A percentile compares a stretch with the other conserved stretches of the same genome.
Evolutionary conservation across 768 basidiomycete species (phyloP).

Genomic region (Boletus huronensis): DNA sequence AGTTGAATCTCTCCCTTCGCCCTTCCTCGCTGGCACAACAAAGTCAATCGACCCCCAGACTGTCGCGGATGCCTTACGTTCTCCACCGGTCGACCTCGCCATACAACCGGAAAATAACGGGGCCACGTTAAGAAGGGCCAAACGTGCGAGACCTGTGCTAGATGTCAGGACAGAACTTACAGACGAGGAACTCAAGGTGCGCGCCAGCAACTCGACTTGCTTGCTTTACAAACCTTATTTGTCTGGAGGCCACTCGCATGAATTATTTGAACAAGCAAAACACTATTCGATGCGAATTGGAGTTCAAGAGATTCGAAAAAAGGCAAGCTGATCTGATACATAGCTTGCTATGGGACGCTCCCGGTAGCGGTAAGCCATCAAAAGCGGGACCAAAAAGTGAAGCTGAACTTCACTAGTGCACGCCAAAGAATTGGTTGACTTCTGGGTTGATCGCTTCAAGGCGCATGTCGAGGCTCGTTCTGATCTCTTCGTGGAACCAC

Average conservation of each 20-base stretch:
- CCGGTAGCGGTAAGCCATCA: constrained; percentile 52
- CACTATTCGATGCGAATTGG: constrained; percentile 46
- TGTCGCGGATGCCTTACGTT: background rate
- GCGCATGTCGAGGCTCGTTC: constrained; percentile 64
- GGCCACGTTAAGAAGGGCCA: constrained; percentile 39
- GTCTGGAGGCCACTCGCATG: constrained; percentile 52
- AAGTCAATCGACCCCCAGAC: constrained; percentile 7
- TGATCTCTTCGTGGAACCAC: constrained; percentile 16
- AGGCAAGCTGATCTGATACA: constrained; percentile 51
- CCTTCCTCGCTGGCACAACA: background rate
- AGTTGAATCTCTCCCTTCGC: constrained; percentile 6
- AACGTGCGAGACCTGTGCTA: constrained; percentile 51
- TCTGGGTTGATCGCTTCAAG: constrained; percentile 73
- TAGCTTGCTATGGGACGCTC: constrained; percentile 64
- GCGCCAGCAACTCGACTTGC: background rate
- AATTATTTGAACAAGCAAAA: constrained; percentile 67
- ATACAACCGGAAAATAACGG: background rate
- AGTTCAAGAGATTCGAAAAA: constrained; percentile 54
- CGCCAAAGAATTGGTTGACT: constrained; percentile 62
- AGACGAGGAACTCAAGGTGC: constrained; percentile 75
- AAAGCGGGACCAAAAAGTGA: background rate
- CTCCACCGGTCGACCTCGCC: constrained; percentile 1
- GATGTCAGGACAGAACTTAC: constrained; percentile 78
- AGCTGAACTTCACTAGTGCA: constrained; percentile 43
- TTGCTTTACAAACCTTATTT: background rate